These are phyloP conservation scores for Dactylorhiza incarnata DNA, from an alignment of 106 monocot species.

Conservation along the genomic window DNA sequence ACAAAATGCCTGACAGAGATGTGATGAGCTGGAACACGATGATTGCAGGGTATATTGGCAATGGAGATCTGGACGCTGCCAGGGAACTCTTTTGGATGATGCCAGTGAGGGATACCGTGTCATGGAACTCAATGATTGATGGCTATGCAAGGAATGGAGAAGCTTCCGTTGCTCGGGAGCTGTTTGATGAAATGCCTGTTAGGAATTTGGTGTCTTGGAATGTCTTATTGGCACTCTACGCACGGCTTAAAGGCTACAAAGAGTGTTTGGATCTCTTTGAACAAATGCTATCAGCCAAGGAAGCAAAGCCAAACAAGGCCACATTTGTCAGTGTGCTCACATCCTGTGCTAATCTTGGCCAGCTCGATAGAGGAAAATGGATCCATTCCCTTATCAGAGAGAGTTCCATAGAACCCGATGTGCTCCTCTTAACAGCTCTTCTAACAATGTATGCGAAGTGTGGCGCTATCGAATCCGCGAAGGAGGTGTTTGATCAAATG, in stretches of 20 bases:
- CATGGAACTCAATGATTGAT: conserved; percentile 60
- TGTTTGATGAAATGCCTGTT: conserved; percentile 48
- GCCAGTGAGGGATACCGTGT: conserved; percentile 43
- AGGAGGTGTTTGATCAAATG: conserved; percentile 51
- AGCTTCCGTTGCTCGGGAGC: conserved; percentile 18
- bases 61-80: conserved; percentile 37
- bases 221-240: conserved; percentile 50
- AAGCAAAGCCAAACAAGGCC: conserved; percentile 37
- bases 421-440: conserved; percentile 52
- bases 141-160: conserved; percentile 37
- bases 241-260: conserved; percentile 28
- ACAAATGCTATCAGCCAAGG: conserved; percentile 23
- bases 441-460: conserved; percentile 83
- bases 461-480: conserved; percentile 41
- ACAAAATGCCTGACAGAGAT: conserved; percentile 43
- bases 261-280: conserved; percentile 64
- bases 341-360: conserved; percentile 36
- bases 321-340: conserved; percentile 68
- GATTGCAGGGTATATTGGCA: conserved; percentile 34
- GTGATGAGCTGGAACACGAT: conserved; percentile 47
- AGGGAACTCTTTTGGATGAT: conserved; percentile 38
- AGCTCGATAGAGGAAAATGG: conserved; percentile 50
- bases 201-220: conserved; percentile 64
- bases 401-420: conserved; percentile 14
- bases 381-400: conserved; percentile 47